These are phyloP conservation scores for Boletus edulis DNA, from an alignment of 768 basidiomycete species.

Conservation along the genomic window DNA sequence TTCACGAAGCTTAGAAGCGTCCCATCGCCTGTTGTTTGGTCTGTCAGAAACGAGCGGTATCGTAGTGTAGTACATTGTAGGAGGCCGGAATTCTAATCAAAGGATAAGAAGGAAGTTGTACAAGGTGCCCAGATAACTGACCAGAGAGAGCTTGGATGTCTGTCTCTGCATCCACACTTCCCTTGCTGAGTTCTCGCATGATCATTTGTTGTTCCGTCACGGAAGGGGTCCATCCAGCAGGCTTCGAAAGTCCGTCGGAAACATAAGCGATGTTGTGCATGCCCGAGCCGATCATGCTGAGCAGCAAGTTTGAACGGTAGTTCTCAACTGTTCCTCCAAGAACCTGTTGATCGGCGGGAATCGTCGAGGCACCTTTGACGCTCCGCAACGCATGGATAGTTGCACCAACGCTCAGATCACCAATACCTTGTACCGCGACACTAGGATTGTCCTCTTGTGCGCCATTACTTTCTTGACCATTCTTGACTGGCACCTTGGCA, in stretches of 20 bases:
- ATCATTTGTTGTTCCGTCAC: constrained; percentile 97
- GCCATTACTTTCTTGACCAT: constrained; percentile 61
- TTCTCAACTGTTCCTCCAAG: constrained; percentile 91
- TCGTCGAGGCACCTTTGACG: constrained; percentile 88
- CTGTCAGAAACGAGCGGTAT: constrained; percentile 90
- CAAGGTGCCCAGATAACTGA: constrained; percentile 36
- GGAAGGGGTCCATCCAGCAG: constrained; percentile 64
- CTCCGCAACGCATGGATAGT: constrained; percentile 85
- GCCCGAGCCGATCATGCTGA: constrained; percentile 84
- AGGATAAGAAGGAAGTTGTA: constrained; percentile 8
- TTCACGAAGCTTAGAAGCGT: constrained; percentile 90
- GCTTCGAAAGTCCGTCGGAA: constrained; percentile 57
- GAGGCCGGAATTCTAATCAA: constrained; percentile 77
- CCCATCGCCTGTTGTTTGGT: constrained; percentile 84
- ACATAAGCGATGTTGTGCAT: constrained; percentile 56
- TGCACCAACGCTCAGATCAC: constrained; percentile 81
- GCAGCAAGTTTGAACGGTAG: constrained; percentile 86
- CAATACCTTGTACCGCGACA: constrained; percentile 75
- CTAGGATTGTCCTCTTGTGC: constrained; percentile 61
- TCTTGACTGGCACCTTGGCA: constrained; percentile 94
- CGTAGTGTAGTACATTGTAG: constrained; percentile 94
- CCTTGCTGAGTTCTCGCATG: constrained; percentile 85
- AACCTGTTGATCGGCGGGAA: constrained; percentile 92
- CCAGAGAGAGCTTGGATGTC: constrained; percentile 87
- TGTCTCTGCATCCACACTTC: constrained; percentile 72